phyloP scores from a whole-genome alignment of 139 green algal genomes.

The Chlorella sp. region DNA sequence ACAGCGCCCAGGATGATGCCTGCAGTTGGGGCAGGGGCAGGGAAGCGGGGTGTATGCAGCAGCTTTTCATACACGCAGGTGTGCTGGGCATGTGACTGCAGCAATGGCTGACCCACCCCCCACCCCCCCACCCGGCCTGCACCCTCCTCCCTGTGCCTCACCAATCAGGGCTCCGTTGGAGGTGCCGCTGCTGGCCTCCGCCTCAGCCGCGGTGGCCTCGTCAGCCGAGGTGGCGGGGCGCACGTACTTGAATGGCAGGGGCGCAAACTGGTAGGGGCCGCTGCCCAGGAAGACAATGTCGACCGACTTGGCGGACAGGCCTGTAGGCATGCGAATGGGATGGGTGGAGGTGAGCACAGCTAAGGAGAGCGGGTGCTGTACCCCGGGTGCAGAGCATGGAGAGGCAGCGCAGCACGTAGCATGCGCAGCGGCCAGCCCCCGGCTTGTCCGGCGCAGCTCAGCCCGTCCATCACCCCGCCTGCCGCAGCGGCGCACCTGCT shows the following conservation, averaged over 20 bases:
- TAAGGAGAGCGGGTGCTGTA: no score
- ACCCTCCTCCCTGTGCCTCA: no score
- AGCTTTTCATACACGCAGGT: no score
- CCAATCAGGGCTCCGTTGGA: background rate
- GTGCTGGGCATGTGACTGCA: no score
- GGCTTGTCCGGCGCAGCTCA: background rate
- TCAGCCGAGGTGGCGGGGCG: background rate
- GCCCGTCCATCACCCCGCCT: background rate
- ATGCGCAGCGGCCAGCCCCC: background rate
- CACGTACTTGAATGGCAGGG: background rate
- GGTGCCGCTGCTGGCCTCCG: background rate
- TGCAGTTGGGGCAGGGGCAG: no score
- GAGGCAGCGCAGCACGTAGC: background rate
- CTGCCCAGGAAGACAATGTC: constrained; percentile 17
- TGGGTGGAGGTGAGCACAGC: background rate
- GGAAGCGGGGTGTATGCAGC: no score
- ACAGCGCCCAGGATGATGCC: constrained; percentile 5
- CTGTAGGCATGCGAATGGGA: background rate
- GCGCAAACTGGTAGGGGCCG: background rate
- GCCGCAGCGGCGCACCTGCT: background rate
- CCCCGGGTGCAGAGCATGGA: no score
- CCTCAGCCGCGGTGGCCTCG: no score
- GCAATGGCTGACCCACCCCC: no score
- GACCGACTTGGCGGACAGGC: background rate
- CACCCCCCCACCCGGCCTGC: no score